These are phyloP conservation scores for Musa schizocarpa DNA, from an alignment of 176 grass and related monocot species.

Conservation along the genomic window DNA sequence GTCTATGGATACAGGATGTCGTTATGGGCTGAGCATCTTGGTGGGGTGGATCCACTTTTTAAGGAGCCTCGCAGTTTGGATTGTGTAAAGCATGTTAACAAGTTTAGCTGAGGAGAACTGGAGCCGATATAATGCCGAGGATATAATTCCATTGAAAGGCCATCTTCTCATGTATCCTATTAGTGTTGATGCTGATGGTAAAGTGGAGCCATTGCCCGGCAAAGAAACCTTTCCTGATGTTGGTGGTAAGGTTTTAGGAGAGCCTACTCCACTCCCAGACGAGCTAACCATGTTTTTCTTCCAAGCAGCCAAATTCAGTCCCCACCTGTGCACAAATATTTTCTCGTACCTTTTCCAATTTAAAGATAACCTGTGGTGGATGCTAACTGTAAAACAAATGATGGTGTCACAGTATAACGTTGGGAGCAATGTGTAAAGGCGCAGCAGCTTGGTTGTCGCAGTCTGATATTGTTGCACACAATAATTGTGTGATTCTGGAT, in stretches of 20 bases:
- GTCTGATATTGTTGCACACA: no score
- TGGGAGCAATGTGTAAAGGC: no score
- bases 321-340: not conserved
- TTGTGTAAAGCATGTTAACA: constrained; percentile 6
- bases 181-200: not conserved
- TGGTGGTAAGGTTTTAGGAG: constrained; percentile 9
- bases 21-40: constrained; percentile 12
- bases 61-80: not conserved
- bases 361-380: not conserved
- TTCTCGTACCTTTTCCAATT: not conserved
- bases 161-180: constrained; percentile 9
- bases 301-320: not conserved
- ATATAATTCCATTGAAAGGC: constrained; percentile 13
- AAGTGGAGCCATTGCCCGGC: not conserved
- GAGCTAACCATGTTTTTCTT: not conserved
- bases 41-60: not conserved
- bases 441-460: no score
- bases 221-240: constrained; percentile 8
- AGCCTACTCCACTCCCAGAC: not conserved
- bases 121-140: not conserved
- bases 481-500: no score
- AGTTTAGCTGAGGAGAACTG: constrained; percentile 5
- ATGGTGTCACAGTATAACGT: no score
- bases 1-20: constrained; percentile 16
- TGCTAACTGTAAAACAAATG: no score